Base-by-base conservation (phyloP, 1,284 basidiomycete species). In the Entoloma clypeatum region DNA sequence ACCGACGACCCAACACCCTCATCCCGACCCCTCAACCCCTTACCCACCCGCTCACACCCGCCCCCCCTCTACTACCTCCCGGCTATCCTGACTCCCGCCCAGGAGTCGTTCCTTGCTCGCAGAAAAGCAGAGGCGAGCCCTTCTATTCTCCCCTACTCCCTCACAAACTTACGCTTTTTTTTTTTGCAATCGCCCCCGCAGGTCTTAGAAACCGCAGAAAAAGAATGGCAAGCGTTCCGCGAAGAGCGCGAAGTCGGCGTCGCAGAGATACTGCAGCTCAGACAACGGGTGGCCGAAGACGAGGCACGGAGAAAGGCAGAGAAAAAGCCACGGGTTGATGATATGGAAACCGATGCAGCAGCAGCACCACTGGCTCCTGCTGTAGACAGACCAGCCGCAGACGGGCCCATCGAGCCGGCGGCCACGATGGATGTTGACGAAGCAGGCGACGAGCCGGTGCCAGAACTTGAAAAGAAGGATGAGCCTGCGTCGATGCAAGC, bases 21-120 rank as follows among this genome's bases (percentile, higher is more conserved):
- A 26, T 45, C 56, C 7, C 44, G 53, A 35, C 49, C 59, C 17
- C 52, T 61, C 27, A 71, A 72, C 44, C 65, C 73, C 13, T 68
- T 68, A n/a, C 72, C 73, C 2, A 72, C 73, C 18, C 73, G 81
- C 41, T 69, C 78, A 17, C 81, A 86, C 47, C 84, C 83, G 13
- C 81, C 86, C 25, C 82, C 86, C 3, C 53, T 89, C 7, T 87
- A 81, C 57, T 89, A 86, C 53, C 75, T 87, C 30, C 86, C 86
- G 13, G 75, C 74, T 17, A 64, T 79, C 40, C 71, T 89, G 22
- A 74, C 75, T 0, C 73, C 82, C n/a, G 68, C 72, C 9, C 86
- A 89, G 65, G 79, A 84, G 58, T 66, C 73, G 2, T 87, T 87
- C 52, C 54, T 89, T 8, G 59, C 62, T 37, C 69, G 68, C 41